These are phyloP conservation scores for Fusarium sp. DNA, from an alignment of 2,329 filamentous ascomycete species.

Conservation along the genomic window DNA sequence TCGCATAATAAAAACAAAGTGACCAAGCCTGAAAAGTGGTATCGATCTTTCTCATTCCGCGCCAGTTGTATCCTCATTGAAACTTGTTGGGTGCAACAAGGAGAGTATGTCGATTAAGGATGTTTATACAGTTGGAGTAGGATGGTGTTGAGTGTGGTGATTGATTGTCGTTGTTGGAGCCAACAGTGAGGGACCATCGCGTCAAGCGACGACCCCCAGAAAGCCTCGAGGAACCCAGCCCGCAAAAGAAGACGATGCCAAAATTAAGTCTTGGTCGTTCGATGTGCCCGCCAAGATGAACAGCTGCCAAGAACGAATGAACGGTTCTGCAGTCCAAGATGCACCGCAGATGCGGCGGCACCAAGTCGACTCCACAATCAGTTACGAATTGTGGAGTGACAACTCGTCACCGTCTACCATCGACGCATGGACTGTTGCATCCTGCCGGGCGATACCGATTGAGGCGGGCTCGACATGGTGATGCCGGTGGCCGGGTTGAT, in stretches of 20 bases:
- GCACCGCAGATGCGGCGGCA: slow-evolving; percentile 56
- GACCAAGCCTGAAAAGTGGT: slow-evolving; percentile 59
- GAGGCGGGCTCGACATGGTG: slow-evolving; percentile 89
- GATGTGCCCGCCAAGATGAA: slow-evolving; percentile 67
- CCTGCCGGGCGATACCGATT: slow-evolving; percentile 75
- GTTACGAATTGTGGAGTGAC: slow-evolving; percentile 51
- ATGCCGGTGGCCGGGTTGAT: slow-evolving; percentile 95
- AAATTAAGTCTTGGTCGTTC: slow-evolving; percentile 52
- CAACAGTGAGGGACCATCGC: slow-evolving; percentile 48
- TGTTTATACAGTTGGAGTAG: slow-evolving; percentile 65
- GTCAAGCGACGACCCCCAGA: slow-evolving; percentile 45
- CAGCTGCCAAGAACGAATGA: slow-evolving; percentile 61
- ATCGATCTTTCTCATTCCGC: slow-evolving; percentile 63
- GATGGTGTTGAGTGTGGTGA: slow-evolving; percentile 37
- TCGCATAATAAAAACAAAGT: slow-evolving; percentile 48
- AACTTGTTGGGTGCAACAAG: slow-evolving; percentile 51
- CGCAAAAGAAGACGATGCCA: slow-evolving; percentile 61
- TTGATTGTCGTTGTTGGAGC: slow-evolving; percentile 47
- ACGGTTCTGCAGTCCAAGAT: slow-evolving; percentile 55
- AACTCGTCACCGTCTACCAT: slow-evolving; percentile 62
- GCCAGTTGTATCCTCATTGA: slow-evolving; percentile 56
- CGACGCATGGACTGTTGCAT: slow-evolving; percentile 71
- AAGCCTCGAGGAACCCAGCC: slow-evolving; percentile 58
- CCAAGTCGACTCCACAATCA: slow-evolving; percentile 51
- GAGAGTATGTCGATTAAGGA: slow-evolving; percentile 63